Percentiles rank a stretch among this genome's conserved stretches.
phyloP scores from a whole-genome alignment of 108 stramenopile species.

The Nitzschia sp. region DNA sequence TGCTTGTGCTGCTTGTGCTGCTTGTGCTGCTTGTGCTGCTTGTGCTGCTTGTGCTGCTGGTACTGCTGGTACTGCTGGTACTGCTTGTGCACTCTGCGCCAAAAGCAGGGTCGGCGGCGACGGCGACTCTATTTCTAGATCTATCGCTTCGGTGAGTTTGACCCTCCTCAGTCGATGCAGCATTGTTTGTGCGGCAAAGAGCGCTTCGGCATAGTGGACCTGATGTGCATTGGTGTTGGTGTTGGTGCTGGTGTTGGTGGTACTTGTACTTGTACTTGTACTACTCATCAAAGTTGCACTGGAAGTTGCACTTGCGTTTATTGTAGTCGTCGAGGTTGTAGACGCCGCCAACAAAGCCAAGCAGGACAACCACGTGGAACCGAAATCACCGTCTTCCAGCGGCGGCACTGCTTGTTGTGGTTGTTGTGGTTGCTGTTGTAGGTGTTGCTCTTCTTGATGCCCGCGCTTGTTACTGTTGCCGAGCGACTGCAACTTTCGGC shows the following conservation, averaged over 20 bases:
- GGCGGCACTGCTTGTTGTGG: background rate
- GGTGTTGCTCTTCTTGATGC: slow-evolving; percentile 22
- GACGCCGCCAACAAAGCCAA: slow-evolving; percentile 29
- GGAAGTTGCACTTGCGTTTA: background rate
- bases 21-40: background rate
- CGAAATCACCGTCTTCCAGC: slow-evolving; percentile 23
- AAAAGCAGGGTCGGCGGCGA: slow-evolving; percentile 25
- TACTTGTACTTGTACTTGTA: no score
- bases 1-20: background rate
- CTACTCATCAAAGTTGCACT: slow-evolving; percentile 5
- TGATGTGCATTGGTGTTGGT: background rate
- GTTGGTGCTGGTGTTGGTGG: no score
- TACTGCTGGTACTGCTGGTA: background rate
- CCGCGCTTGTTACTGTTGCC: slow-evolving; percentile 15
- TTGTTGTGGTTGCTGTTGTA: slow-evolving; percentile 2
- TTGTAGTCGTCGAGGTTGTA: background rate
- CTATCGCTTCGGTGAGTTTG: slow-evolving; percentile 53
- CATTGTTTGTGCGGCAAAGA: slow-evolving; percentile 71
- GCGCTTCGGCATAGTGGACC: slow-evolving; percentile 44
- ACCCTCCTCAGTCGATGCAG: slow-evolving; percentile 50
- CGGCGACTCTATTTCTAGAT: slow-evolving; percentile 55
- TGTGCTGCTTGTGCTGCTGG: background rate
- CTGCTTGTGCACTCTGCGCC: background rate
- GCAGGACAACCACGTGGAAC: slow-evolving; percentile 60
- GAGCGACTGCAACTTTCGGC: slow-evolving; percentile 48